Evolutionary conservation across 1,284 basidiomycete species (phyloP).

Genomic region (Anthracocystis walkeri): DNA sequence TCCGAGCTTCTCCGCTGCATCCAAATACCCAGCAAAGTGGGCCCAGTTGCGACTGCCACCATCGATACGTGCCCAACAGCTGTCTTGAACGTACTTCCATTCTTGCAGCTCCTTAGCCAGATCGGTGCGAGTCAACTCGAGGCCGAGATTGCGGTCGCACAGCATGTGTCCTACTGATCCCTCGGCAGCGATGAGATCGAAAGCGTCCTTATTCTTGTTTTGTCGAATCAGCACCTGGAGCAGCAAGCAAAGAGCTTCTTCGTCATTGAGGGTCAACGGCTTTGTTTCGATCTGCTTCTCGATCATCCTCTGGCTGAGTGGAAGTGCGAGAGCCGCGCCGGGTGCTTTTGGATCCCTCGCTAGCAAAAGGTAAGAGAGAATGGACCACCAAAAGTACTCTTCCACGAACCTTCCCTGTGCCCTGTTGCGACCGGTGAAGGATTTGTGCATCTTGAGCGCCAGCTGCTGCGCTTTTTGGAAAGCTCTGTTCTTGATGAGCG

Average conservation of each 20-base stretch:
- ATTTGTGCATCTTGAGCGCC: constrained; percentile 41
- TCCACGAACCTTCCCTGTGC: constrained; percentile 81
- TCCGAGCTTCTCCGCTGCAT: constrained; percentile 41
- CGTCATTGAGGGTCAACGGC: constrained; percentile 77
- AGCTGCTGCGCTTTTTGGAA: constrained; percentile 67
- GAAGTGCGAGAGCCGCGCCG: constrained; percentile 76
- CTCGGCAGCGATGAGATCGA: constrained; percentile 75
- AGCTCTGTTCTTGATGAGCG: constrained; percentile 67
- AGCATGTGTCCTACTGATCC: constrained; percentile 74
- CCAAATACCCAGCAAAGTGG: constrained; percentile 28
- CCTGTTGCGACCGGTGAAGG: constrained; percentile 76
- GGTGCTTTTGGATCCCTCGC: constrained; percentile 52
- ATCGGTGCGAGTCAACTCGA: constrained; percentile 73
- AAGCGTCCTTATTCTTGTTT: constrained; percentile 72
- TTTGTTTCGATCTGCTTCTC: constrained; percentile 77
- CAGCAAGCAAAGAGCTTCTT: constrained; percentile 82
- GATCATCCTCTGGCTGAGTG: constrained; percentile 75
- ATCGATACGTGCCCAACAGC: constrained; percentile 73
- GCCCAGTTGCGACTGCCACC: constrained; percentile 49
- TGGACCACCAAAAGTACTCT: constrained; percentile 84
- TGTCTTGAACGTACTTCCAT: constrained; percentile 75
- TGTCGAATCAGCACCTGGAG: constrained; percentile 79
- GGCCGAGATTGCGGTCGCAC: constrained; percentile 78
- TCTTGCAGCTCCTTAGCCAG: constrained; percentile 40
- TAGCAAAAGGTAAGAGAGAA: constrained; percentile 81